phyloP scores from a whole-genome alignment of 495 filamentous ascomycete genomes.

The Aspergillus conjunctus region DNA sequence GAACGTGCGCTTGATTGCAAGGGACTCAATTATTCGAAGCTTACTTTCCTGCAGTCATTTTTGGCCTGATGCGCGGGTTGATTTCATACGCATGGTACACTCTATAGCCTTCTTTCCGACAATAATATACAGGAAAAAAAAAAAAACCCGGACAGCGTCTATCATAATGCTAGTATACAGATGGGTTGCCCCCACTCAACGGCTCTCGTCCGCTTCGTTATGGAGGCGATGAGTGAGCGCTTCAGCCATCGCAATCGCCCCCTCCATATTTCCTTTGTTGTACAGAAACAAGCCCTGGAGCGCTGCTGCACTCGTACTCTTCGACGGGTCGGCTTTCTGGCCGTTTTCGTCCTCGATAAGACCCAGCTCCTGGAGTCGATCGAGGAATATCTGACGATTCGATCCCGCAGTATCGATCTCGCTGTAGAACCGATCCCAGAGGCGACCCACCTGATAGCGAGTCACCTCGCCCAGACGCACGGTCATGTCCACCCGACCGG shows the following conservation, averaged over 20 bases:
- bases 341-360: constrained; percentile 54
- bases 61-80: not conserved
- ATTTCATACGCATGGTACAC: not conserved
- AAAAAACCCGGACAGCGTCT: constrained; percentile 10
- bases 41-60: constrained; percentile 2
- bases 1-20: not conserved
- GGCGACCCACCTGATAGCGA: constrained; percentile 75
- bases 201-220: constrained; percentile 31
- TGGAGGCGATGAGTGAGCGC: constrained; percentile 51
- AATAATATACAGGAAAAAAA: not conserved
- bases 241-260: constrained; percentile 79
- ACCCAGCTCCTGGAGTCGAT: constrained; percentile 52
- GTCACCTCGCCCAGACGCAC: constrained; percentile 87
- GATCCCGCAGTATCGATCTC: constrained; percentile 67
- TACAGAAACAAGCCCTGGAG: constrained; percentile 93
- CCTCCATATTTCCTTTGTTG: constrained; percentile 86
- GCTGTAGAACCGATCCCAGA: constrained; percentile 96
- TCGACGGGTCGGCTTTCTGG: constrained; percentile 37
- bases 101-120: not conserved
- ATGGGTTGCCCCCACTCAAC: constrained; percentile 18
- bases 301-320: constrained; percentile 77
- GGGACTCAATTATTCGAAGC: not conserved
- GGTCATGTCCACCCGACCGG: constrained; percentile 92
- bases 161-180: constrained; percentile 31
- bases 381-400: constrained; percentile 50